Evolutionary conservation across 371 early-diverging fungal species (phyloP).

Genomic region (Mycotypha africana): DNA sequence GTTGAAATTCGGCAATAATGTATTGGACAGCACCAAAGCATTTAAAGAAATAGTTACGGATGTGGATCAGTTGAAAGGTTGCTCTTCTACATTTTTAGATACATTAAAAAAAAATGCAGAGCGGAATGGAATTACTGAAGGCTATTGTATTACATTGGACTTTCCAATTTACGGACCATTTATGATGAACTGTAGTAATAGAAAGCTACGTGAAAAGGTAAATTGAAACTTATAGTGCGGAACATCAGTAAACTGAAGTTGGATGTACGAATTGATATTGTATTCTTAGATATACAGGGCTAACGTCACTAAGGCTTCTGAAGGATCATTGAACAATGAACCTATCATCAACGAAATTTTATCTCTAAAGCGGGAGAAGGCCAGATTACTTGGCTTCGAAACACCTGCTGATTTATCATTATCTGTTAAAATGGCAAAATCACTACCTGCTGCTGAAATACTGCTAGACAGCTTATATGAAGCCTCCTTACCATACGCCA

Average conservation of each 20-base stretch:
- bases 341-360: slow-evolving; percentile 62
- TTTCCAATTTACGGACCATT: slow-evolving; percentile 57
- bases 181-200: slow-evolving; percentile 60
- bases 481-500: slow-evolving; percentile 45
- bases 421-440: slow-evolving; percentile 61
- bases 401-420: slow-evolving; percentile 57
- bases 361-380: slow-evolving; percentile 42
- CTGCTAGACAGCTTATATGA: slow-evolving; percentile 44
- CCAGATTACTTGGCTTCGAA: slow-evolving; percentile 46
- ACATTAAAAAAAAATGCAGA: slow-evolving; percentile 49
- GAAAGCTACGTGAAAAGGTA: slow-evolving; percentile 54
- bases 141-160: slow-evolving; percentile 60
- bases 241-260: no score
- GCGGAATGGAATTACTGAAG: slow-evolving; percentile 34
- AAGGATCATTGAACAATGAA: slow-evolving; percentile 49
- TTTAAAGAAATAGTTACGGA: slow-evolving; percentile 46
- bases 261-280: no score
- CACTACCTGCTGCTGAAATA: slow-evolving; percentile 36
- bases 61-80: slow-evolving; percentile 44
- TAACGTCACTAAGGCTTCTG: slow-evolving; percentile 52
- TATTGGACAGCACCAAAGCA: slow-evolving; percentile 60
- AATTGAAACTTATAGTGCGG: neutral
- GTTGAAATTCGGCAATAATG: slow-evolving; percentile 53
- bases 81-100: slow-evolving; percentile 44
- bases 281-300: slow-evolving; percentile 45